Conservation (phyloP, 2,329 filamentous ascomycete species). For the Dendrostoma leiphaemia region DNA sequence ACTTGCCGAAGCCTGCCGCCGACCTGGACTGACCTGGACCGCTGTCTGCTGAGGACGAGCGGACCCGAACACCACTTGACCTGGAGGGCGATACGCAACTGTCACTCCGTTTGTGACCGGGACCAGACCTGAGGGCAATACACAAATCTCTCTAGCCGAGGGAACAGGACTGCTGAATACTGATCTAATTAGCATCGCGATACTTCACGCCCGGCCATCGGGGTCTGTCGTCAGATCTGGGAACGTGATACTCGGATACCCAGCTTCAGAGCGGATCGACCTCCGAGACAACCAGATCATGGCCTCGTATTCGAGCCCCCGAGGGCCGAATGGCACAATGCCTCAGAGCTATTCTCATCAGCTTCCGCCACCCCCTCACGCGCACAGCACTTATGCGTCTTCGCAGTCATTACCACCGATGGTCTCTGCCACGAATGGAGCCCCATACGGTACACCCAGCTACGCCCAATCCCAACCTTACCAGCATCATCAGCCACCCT, state of each 20-base stretch:
- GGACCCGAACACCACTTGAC: too few relatives aligned
- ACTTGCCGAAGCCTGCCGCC: too few relatives aligned
- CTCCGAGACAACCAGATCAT: neutral
- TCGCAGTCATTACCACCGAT: conserved; percentile 16
- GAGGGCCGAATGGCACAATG: conserved; percentile 16
- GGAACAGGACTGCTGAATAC: too few relatives aligned
- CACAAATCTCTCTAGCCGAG: too few relatives aligned
- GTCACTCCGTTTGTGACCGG: too few relatives aligned
- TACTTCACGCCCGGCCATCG: too few relatives aligned
- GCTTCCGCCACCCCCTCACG: conserved; percentile 13
- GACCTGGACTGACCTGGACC: too few relatives aligned
- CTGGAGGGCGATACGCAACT: too few relatives aligned
- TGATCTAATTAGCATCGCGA: too few relatives aligned
- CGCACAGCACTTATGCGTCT: conserved; percentile 11
- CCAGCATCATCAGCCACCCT: conserved; percentile 16
- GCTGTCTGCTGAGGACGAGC: too few relatives aligned
- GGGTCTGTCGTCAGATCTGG: too few relatives aligned
- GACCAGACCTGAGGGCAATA: too few relatives aligned
- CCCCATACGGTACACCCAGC: conserved; percentile 4
- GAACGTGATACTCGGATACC: neutral
- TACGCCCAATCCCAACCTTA: conserved; percentile 16
- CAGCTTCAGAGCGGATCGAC: neutral
- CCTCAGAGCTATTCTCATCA: conserved; percentile 17
- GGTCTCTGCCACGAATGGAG: conserved; percentile 17
- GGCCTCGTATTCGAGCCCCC: conserved; percentile 16